Percentiles rank a stretch among this genome's conserved stretches.
phyloP scores from a whole-genome alignment of 23 red algal genomes.

The Gracilaria domingensis region DNA sequence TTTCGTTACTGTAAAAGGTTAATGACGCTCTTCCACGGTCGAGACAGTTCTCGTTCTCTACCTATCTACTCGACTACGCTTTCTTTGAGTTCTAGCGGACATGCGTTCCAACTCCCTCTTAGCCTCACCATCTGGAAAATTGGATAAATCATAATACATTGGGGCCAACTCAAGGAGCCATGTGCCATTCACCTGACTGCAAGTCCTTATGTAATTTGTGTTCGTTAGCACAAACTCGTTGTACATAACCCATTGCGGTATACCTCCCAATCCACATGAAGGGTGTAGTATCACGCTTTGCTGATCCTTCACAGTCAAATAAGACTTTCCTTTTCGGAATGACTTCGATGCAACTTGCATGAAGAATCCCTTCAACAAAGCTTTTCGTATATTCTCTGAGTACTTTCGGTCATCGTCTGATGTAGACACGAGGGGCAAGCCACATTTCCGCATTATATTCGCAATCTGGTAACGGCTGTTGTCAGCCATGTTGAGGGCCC shows the following conservation, averaged over 20 bases:
- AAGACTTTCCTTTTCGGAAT: slow-evolving; percentile 55
- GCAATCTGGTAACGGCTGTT: slow-evolving; percentile 87
- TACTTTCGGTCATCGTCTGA: slow-evolving; percentile 17
- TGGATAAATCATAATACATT: slow-evolving; percentile 87
- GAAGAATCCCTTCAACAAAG: slow-evolving; percentile 88
- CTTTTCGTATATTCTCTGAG: slow-evolving; percentile 71
- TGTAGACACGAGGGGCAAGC: slow-evolving; percentile 44
- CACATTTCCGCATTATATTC: slow-evolving; percentile 63
- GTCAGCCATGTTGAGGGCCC: slow-evolving; percentile 73
- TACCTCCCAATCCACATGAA: slow-evolving; percentile 56
- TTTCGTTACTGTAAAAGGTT: no score
- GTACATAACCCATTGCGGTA: slow-evolving; percentile 90
- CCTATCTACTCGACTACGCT: slow-evolving; percentile 6
- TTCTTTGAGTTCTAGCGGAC: not conserved
- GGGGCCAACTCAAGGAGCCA: slow-evolving; percentile 86
- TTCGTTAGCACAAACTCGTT: slow-evolving; percentile 97
- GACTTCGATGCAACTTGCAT: slow-evolving; percentile 88
- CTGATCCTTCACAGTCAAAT: slow-evolving; percentile 92
- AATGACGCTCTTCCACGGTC: no score
- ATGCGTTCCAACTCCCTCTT: slow-evolving; percentile 40
- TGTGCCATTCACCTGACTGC: slow-evolving; percentile 64
- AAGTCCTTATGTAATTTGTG: slow-evolving; percentile 82
- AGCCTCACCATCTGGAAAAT: slow-evolving; percentile 81
- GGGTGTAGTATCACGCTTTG: slow-evolving; percentile 88
- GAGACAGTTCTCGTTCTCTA: not conserved